Evolutionary conservation across 306 rosid genomes (phyloP).

Genomic region (Pterocarpus santalinus): DNA sequence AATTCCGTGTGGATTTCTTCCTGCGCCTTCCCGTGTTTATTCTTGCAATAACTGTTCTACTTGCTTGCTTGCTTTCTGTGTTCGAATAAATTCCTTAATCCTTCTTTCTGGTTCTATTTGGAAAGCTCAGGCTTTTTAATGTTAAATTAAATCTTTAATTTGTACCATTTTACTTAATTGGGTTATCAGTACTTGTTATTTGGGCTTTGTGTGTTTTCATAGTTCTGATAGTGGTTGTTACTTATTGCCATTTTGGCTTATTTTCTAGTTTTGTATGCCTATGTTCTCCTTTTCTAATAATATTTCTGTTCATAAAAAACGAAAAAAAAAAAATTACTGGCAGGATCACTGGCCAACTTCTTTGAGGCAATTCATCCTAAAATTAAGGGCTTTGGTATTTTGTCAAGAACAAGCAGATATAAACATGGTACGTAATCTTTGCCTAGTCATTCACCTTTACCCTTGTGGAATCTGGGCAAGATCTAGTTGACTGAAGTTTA

Average conservation of each 20-base stretch:
- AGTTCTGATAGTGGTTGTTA: slow-evolving; percentile 18
- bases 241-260: background rate
- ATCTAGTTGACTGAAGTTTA: slow-evolving; percentile 29
- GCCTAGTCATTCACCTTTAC: slow-evolving; percentile 21
- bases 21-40: background rate
- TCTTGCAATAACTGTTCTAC: background rate
- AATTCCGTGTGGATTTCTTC: background rate
- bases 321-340: slow-evolving; percentile 47
- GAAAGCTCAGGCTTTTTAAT: background rate
- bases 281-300: slow-evolving; percentile 32
- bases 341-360: slow-evolving; percentile 91
- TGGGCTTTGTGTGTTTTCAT: slow-evolving; percentile 9
- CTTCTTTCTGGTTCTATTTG: background rate
- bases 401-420: slow-evolving; percentile 72
- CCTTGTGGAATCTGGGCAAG: slow-evolving; percentile 26
- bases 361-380: slow-evolving; percentile 62
- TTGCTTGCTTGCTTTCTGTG: background rate
- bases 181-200: background rate
- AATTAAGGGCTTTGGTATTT: slow-evolving; percentile 70
- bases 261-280: slow-evolving; percentile 28
- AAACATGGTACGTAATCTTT: slow-evolving; percentile 56
- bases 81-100: background rate
- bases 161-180: slow-evolving; percentile 23
- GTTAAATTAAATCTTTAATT: background rate
- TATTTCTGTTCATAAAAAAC: background rate